Conservation (phyloP, 2,329 filamentous ascomycete genomes). For the Calonectria naviculata region DNA sequence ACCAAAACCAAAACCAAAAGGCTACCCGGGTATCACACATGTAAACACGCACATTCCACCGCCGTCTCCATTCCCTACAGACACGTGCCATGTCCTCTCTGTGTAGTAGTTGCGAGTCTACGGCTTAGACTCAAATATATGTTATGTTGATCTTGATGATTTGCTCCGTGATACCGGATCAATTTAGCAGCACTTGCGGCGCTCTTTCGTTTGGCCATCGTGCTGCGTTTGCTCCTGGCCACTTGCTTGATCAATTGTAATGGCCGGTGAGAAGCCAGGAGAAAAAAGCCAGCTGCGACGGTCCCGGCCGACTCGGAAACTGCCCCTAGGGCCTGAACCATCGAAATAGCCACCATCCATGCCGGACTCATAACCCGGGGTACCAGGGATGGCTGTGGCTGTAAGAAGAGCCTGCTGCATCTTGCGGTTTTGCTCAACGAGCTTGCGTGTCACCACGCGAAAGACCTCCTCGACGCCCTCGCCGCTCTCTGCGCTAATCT, state of each 20-base stretch:
- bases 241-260: constrained; percentile 58
- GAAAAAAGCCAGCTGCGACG: constrained; percentile 70
- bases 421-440: constrained; percentile 73
- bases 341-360: constrained; percentile 65
- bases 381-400: constrained; percentile 64
- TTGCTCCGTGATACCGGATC: neutral
- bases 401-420: constrained; percentile 68
- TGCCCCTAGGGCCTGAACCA: constrained; percentile 56
- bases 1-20: constrained; percentile 23
- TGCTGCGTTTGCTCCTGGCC: constrained; percentile 42
- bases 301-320: constrained; percentile 69
- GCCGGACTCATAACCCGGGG: constrained; percentile 57
- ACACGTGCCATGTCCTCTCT: neutral
- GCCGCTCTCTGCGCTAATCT: constrained; percentile 93
- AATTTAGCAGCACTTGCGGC: constrained; percentile 45
- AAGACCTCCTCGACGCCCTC: constrained; percentile 98
- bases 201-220: constrained; percentile 35
- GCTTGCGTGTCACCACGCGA: constrained; percentile 72
- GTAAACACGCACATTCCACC: constrained; percentile 25
- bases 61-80: neutral
- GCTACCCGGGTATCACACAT: constrained; percentile 41
- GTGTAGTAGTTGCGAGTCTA: constrained; percentile 5
- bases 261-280: constrained; percentile 62
- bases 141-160: neutral
- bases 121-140: neutral